Evolutionary conservation across 1,284 basidiomycete genomes (phyloP).

Genomic region (Macrocybe sp.): DNA sequence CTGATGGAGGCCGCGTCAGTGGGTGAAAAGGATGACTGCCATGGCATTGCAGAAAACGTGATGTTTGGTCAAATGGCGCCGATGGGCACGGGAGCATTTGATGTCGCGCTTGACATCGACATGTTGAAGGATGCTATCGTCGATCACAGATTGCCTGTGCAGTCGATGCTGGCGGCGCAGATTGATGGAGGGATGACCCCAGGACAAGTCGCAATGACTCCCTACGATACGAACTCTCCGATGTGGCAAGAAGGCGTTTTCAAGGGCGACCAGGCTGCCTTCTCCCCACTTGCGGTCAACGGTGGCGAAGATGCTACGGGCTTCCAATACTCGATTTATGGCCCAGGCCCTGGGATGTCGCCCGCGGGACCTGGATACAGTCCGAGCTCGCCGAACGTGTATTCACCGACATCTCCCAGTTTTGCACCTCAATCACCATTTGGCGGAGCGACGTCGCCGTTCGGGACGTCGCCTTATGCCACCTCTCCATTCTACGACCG

Average conservation of each 20-base stretch:
- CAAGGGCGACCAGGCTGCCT: conserved; percentile 83
- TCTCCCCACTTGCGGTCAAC: conserved; percentile 91
- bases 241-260: conserved; percentile 69
- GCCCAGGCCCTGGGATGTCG: conserved; percentile 85
- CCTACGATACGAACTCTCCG: conserved; percentile 89
- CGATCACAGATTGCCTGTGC: conserved; percentile 90
- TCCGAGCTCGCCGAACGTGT: conserved; percentile 77
- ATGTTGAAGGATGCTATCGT: conserved; percentile 99
- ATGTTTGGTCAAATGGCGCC: conserved; percentile 99
- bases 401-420: conserved; percentile 82
- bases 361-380: conserved; percentile 76
- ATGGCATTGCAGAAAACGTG: conserved; percentile 97
- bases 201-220: conserved; percentile 88
- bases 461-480: conserved; percentile 72
- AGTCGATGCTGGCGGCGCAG: conserved; percentile 77
- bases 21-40: conserved; percentile 97
- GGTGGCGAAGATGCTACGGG: conserved; percentile 78
- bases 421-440: conserved; percentile 86
- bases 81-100: conserved; percentile 95
- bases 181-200: conserved; percentile 90
- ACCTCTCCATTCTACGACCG: conserved; percentile 80
- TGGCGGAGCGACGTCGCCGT: conserved; percentile 76
- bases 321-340: conserved; percentile 71
- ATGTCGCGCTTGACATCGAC: conserved; percentile 93
- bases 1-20: conserved; percentile 98